phyloP scores from a whole-genome alignment of 331 rosid species.

The Quercus tomentella region DNA sequence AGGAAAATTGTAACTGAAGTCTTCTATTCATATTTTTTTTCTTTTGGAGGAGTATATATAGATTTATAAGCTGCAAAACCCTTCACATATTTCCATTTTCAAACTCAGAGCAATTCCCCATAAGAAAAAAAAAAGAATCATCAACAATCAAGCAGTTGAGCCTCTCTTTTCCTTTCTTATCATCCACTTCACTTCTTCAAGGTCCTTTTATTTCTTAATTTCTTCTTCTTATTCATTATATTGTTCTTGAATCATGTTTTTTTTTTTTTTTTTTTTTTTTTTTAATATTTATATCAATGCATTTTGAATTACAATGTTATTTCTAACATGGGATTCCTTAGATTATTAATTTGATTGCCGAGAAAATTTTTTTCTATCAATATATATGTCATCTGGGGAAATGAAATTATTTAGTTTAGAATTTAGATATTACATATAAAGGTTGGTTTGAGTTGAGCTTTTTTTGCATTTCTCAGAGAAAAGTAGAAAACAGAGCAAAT shows the following conservation, averaged over 20 bases:
- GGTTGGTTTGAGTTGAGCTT: background rate
- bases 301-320: background rate
- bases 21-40: background rate
- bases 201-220: background rate
- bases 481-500: background rate
- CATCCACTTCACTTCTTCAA: background rate
- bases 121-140: background rate
- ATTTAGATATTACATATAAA: too few species aligned
- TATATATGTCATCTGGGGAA: background rate
- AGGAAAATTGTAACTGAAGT: background rate
- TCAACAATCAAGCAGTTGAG: background rate
- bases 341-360: background rate
- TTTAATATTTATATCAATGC: background rate
- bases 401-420: background rate
- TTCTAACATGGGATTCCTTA: background rate
- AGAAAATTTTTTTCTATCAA: background rate
- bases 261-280: too few species aligned
- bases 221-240: background rate
- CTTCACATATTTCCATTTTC: background rate
- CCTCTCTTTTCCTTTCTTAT: background rate
- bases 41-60: background rate
- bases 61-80: background rate
- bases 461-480: background rate
- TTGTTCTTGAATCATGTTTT: background rate
- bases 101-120: background rate